phyloP scores from a whole-genome alignment of 768 basidiomycete genomes.

The Strobilomyces confusus region DNA sequence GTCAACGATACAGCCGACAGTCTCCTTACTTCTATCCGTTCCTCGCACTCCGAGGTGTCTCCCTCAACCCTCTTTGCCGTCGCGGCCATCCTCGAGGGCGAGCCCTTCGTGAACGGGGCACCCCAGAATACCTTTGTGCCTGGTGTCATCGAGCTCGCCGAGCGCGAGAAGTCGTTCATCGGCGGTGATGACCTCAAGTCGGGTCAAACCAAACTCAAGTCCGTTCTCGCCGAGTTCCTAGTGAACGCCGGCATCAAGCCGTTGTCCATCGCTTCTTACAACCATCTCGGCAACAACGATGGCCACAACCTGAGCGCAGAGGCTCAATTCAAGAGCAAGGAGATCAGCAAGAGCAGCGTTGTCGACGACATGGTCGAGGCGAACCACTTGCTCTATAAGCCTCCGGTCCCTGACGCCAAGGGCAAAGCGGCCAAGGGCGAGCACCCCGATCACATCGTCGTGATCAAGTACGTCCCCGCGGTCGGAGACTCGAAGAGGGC shows the following conservation, averaged over 20 bases:
- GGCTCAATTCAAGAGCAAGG: slow-evolving; percentile 95
- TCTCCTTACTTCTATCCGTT: slow-evolving; percentile 75
- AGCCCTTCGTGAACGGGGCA: slow-evolving; percentile 95
- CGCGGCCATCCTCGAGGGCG: slow-evolving; percentile 90
- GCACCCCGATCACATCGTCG: slow-evolving; percentile 95
- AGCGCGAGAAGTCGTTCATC: slow-evolving; percentile 86
- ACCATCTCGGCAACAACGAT: slow-evolving; percentile 98
- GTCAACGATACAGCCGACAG: slow-evolving; percentile 93
- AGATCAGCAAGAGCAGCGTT: slow-evolving; percentile 95
- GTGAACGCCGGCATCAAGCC: slow-evolving; percentile 99
- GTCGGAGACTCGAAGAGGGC: slow-evolving; percentile 97
- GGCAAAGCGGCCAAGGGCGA: slow-evolving; percentile 77
- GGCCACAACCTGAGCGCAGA: slow-evolving; percentile 89
- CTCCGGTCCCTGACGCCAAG: slow-evolving; percentile 53
- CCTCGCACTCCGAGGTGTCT: slow-evolving; percentile 89
- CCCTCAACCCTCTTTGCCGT: slow-evolving; percentile 96
- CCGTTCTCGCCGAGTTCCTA: slow-evolving; percentile 95
- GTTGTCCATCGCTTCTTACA: slow-evolving; percentile 94
- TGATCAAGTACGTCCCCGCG: slow-evolving; percentile 74
- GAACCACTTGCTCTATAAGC: slow-evolving; percentile 87
- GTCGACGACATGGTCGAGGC: slow-evolving; percentile 98
- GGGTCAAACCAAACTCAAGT: slow-evolving; percentile 97
- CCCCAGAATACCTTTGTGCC: slow-evolving; percentile 99
- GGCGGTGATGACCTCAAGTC: slow-evolving; percentile 98
- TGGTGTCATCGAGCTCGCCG: slow-evolving; percentile 89